phyloP scores from a whole-genome alignment of 2,329 filamentous ascomycete genomes.

The Neoascochyta sp. region DNA sequence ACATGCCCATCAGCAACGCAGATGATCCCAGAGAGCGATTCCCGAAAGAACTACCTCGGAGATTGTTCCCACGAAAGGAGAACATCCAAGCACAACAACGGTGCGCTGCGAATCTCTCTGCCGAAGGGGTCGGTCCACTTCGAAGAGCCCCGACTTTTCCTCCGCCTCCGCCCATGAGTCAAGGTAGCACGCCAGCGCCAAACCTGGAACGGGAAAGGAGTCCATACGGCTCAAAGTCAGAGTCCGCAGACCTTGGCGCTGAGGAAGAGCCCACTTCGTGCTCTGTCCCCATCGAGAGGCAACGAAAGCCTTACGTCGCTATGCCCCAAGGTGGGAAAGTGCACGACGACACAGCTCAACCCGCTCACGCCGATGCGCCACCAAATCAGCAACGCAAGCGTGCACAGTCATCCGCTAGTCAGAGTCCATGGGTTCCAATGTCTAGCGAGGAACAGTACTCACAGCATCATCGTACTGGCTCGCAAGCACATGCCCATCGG shows the following conservation, averaged over 20 bases:
- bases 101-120: conserved; percentile 58
- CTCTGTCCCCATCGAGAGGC: conserved; percentile 58
- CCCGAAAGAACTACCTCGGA: conserved; percentile 72
- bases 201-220: conserved; percentile 35
- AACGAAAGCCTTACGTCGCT: conserved; percentile 61
- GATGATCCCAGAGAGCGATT: conserved; percentile 66
- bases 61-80: conserved; percentile 62
- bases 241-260: conserved; percentile 28
- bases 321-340: conserved; percentile 58
- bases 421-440: conserved; percentile 26
- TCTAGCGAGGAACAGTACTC: conserved; percentile 13
- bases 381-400: conserved; percentile 23
- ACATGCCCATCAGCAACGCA: conserved; percentile 67
- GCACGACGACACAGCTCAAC: conserved; percentile 43
- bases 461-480: conserved; percentile 20
- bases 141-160: conserved; percentile 35
- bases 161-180: conserved; percentile 32
- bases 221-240: conserved; percentile 30
- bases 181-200: conserved; percentile 6
- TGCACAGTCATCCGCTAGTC: conserved; percentile 33
- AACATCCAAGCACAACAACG: conserved; percentile 58
- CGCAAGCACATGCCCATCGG: conserved; percentile 20
- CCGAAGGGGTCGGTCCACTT: conserved; percentile 42
- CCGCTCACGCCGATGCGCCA: conserved; percentile 23
- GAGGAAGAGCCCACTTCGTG: conserved; percentile 36